These are phyloP conservation scores for Ramaria sp. DNA, from an alignment of 768 basidiomycete species.

Conservation along the genomic window DNA sequence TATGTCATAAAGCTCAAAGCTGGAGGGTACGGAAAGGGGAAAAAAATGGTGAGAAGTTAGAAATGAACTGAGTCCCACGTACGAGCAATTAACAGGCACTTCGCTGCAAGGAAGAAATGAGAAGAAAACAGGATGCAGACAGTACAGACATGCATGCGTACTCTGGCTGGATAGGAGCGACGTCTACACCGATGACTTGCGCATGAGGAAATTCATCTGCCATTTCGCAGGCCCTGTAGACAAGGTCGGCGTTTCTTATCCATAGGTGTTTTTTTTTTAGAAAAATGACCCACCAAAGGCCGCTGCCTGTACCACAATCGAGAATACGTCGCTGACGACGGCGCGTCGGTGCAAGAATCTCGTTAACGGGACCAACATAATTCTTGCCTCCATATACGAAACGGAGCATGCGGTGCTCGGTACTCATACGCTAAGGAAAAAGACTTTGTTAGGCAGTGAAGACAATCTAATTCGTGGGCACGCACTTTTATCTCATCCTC, in stretches of 20 bases:
- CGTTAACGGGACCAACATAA: constrained; percentile 54
- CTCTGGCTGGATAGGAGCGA: constrained; percentile 69
- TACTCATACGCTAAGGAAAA: constrained; percentile 42
- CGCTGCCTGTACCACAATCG: constrained; percentile 60
- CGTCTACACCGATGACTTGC: constrained; percentile 61
- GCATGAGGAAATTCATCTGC: constrained; percentile 52
- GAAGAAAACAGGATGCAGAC: background rate
- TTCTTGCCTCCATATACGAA: constrained; percentile 54
- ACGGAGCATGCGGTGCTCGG: constrained; percentile 54
- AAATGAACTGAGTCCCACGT: constrained; percentile 21
- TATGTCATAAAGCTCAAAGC: constrained; percentile 64
- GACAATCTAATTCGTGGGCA: constrained; percentile 10
- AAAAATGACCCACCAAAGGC: constrained; percentile 44
- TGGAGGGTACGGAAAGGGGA: constrained; percentile 17
- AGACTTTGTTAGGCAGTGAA: background rate
- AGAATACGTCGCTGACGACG: constrained; percentile 42
- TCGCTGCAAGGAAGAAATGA: constrained; percentile 26
- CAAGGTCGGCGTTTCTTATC: background rate
- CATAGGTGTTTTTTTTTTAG: constrained; percentile 1
- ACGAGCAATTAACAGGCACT: constrained; percentile 67
- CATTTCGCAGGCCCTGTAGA: constrained; percentile 63
- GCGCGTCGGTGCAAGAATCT: constrained; percentile 33
- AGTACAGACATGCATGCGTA: constrained; percentile 22
- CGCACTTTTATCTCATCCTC: constrained; percentile 56
- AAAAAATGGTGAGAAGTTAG: constrained; percentile 6